Conservation (phyloP, 768 basidiomycete species). For the Leccinum obscurum region DNA sequence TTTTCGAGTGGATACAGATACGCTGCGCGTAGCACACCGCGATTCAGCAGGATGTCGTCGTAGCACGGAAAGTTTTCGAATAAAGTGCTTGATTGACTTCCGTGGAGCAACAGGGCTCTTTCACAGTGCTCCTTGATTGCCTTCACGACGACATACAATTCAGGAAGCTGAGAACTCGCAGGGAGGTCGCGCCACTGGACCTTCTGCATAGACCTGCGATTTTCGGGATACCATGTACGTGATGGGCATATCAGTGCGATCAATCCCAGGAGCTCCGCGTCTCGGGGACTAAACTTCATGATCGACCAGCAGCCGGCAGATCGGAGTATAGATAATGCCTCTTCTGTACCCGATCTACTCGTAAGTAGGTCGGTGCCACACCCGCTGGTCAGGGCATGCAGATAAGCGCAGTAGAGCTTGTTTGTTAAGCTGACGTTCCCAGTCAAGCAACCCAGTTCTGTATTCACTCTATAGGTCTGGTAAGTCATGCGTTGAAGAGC, state of each 20-base stretch:
- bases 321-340: slow-evolving; percentile 40
- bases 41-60: slow-evolving; percentile 15
- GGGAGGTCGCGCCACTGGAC: slow-evolving; percentile 34
- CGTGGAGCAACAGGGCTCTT: slow-evolving; percentile 12
- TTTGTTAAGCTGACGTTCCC: slow-evolving; percentile 28
- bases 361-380: slow-evolving; percentile 46
- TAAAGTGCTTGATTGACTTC: not conserved
- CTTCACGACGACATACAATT: slow-evolving; percentile 22
- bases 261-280: slow-evolving; percentile 32
- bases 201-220: slow-evolving; percentile 40
- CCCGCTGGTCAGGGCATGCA: slow-evolving; percentile 47
- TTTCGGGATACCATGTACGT: slow-evolving; percentile 39
- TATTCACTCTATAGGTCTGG: slow-evolving; percentile 33
- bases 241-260: slow-evolving; percentile 38
- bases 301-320: slow-evolving; percentile 43
- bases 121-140: slow-evolving; percentile 32
- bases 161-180: slow-evolving; percentile 32
- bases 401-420: slow-evolving; percentile 39
- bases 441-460: slow-evolving; percentile 30
- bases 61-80: slow-evolving; percentile 8
- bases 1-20: slow-evolving; percentile 15
- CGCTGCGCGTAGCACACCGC: slow-evolving; percentile 3
- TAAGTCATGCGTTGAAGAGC: slow-evolving; percentile 14
- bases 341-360: slow-evolving; percentile 41
- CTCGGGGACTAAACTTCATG: slow-evolving; percentile 31